A percentile compares a stretch with the other conserved stretches of the same genome.
Evolutionary conservation across 768 basidiomycete genomes (phyloP).

Genomic region (Suillus paluster): DNA sequence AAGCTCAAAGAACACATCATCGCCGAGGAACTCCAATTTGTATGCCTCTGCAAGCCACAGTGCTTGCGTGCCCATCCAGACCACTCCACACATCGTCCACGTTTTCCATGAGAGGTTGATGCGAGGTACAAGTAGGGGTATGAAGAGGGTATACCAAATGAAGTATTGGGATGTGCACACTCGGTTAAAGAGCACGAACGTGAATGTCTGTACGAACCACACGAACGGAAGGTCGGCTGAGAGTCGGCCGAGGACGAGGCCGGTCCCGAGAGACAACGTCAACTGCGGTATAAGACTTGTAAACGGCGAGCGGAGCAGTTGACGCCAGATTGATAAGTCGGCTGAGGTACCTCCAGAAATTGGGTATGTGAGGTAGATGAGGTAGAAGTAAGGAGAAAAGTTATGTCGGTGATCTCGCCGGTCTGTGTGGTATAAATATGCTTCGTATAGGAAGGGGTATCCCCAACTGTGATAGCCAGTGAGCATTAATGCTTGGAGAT

Average conservation of each 20-base stretch:
- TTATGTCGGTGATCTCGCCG: slow-evolving; percentile 97
- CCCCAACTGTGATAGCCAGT: slow-evolving; percentile 74
- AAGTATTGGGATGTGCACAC: slow-evolving; percentile 99
- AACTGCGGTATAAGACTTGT: slow-evolving; percentile 88
- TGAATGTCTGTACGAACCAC: slow-evolving; percentile 90
- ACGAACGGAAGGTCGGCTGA: slow-evolving; percentile 71
- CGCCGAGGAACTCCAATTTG: slow-evolving; percentile 84
- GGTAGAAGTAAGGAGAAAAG: slow-evolving; percentile 97
- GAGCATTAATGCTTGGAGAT: slow-evolving; percentile 3
- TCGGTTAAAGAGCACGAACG: slow-evolving; percentile 97
- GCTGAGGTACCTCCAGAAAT: slow-evolving; percentile 18
- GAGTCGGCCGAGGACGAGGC: slow-evolving; percentile 68
- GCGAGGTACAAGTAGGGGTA: slow-evolving; percentile 79
- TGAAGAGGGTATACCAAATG: slow-evolving; percentile 91
- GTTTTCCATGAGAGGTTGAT: slow-evolving; percentile 55
- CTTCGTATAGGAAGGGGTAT: slow-evolving; percentile 85
- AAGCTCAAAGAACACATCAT: slow-evolving; percentile 69
- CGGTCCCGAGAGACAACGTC: slow-evolving; percentile 67
- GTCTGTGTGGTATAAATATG: slow-evolving; percentile 91
- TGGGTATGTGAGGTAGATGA: slow-evolving; percentile 88
- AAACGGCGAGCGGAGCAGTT: slow-evolving; percentile 69
- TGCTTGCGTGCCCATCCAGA: slow-evolving; percentile 83
- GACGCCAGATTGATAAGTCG: slow-evolving; percentile 40
- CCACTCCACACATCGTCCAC: slow-evolving; percentile 44
- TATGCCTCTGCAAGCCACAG: slow-evolving; percentile 94